Conservation (phyloP, 768 basidiomycete genomes). For the Brasilioporus rufonigricans region DNA sequence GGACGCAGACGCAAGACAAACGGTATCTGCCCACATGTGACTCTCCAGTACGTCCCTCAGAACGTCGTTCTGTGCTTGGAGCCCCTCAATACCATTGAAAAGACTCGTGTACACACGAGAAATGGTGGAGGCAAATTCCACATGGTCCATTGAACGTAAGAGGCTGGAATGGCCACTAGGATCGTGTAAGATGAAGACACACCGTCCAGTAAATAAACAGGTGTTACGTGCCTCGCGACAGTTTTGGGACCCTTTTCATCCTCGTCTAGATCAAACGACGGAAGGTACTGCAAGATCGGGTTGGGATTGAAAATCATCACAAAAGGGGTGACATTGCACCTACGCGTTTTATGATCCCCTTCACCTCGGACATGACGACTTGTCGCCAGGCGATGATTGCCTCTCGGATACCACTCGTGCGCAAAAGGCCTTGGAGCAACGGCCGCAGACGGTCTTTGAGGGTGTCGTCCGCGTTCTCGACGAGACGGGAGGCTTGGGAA, state of each 20-base stretch:
- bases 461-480: conserved; percentile 36
- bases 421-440: conserved; percentile 70
- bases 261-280: conserved; percentile 55
- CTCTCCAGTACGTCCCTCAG: conserved; percentile 58
- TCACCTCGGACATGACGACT: conserved; percentile 60
- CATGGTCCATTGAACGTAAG: conserved; percentile 65
- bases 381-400: conserved; percentile 69
- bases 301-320: neutral
- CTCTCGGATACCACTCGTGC: conserved; percentile 70
- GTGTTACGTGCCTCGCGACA: conserved; percentile 22
- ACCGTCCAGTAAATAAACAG: neutral
- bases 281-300: conserved; percentile 47
- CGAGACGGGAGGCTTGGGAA: conserved; percentile 7
- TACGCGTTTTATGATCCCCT: conserved; percentile 57
- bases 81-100: conserved; percentile 62
- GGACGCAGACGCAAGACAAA: neutral
- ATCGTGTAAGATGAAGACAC: conserved; percentile 4
- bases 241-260: conserved; percentile 39
- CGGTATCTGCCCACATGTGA: conserved; percentile 36
- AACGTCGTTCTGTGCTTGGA: conserved; percentile 58
- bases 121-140: conserved; percentile 63
- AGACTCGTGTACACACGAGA: conserved; percentile 59
- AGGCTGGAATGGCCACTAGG: conserved; percentile 45
- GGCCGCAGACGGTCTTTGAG: conserved; percentile 68
- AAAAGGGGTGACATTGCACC: conserved; percentile 25